Evolutionary conservation across 1,284 basidiomycete species (phyloP).

Genomic region (Fomes fomentarius): DNA sequence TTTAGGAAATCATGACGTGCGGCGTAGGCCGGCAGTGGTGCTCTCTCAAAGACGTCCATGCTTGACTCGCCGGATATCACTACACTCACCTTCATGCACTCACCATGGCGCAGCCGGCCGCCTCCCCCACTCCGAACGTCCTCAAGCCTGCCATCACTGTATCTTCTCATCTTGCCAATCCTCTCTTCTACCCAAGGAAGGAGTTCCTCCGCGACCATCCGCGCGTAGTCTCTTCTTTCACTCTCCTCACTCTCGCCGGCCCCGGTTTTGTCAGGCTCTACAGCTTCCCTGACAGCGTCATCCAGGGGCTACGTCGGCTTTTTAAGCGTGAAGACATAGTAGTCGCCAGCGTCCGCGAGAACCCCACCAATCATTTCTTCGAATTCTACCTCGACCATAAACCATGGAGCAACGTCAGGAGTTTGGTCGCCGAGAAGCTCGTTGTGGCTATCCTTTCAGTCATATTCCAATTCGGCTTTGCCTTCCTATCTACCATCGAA

Average conservation of each 20-base stretch:
- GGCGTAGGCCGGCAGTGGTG: slow-evolving; percentile 11
- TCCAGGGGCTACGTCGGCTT: slow-evolving; percentile 54
- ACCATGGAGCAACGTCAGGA: slow-evolving; percentile 74
- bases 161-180: slow-evolving; percentile 21
- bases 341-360: slow-evolving; percentile 54
- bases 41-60: slow-evolving; percentile 22
- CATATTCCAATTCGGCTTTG: slow-evolving; percentile 64
- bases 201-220: slow-evolving; percentile 66
- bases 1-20: slow-evolving; percentile 22
- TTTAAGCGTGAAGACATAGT: slow-evolving; percentile 53
- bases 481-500: slow-evolving; percentile 69
- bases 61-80: slow-evolving; percentile 14
- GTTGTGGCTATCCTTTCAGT: slow-evolving; percentile 66
- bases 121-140: slow-evolving; percentile 25
- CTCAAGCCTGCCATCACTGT: slow-evolving; percentile 29
- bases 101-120: slow-evolving; percentile 29
- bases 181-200: slow-evolving; percentile 61
- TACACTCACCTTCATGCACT: slow-evolving; percentile 26
- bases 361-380: slow-evolving; percentile 57
- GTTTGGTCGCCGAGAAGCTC: slow-evolving; percentile 64
- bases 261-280: slow-evolving; percentile 67
- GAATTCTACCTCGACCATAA: slow-evolving; percentile 70
- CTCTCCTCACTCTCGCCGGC: slow-evolving; percentile 67
- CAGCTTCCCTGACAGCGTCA: slow-evolving; percentile 59
- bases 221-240: slow-evolving; percentile 59